Base-by-base conservation (phyloP, 176 grass and related monocot genomes). In the Carex cristatella region DNA sequence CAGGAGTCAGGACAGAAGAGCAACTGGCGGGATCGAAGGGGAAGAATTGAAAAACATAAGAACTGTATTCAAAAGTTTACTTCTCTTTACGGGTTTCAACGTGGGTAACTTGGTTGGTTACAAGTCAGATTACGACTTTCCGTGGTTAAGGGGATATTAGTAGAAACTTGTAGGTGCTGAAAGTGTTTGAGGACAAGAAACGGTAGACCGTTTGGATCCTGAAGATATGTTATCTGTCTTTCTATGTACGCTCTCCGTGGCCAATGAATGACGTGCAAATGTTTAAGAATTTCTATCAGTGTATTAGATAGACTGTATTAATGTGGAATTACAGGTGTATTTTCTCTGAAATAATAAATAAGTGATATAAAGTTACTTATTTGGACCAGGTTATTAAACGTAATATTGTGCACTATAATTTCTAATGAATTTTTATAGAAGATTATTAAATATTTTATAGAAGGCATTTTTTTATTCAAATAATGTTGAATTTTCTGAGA, bases 11-110 rank as follows among this genome's bases (percentile, higher is more conserved):
- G 78, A 37, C 56, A 63, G 33, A 56, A 69, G 59, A 66, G 81
- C 81, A 83, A 69, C 81, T 83, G 81, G 81, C 81, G 81, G 62
- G 81, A 83, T 74, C 42, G 44, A 6, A 83, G 37, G 32, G 49
- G 42, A 32, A 55, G 16, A 67, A 69, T 54, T 16, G 58, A 56
- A 57, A 18, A 10, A 30, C 6, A 69, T n/a, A 55, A 53, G 4
- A 49, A 23, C 2, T 48, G 2, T 51, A 64, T 12, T 83, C 5
- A 65, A 31, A 48, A 46, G 4, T 67, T 49, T 69, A 83, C 61
- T 3, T 54, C 35, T 54, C 0, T 69, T 55, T 33, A 83, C 62
- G 46, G 40, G n/a, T 18, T 57, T 5, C 16, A 0, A 69, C 61
- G 12, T 83, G 81, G 37, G 12, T 15, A 15, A 2, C 3, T 69